These are phyloP conservation scores for Amanita subjunquillea DNA, from an alignment of 768 basidiomycete genomes.

Conservation along the genomic window DNA sequence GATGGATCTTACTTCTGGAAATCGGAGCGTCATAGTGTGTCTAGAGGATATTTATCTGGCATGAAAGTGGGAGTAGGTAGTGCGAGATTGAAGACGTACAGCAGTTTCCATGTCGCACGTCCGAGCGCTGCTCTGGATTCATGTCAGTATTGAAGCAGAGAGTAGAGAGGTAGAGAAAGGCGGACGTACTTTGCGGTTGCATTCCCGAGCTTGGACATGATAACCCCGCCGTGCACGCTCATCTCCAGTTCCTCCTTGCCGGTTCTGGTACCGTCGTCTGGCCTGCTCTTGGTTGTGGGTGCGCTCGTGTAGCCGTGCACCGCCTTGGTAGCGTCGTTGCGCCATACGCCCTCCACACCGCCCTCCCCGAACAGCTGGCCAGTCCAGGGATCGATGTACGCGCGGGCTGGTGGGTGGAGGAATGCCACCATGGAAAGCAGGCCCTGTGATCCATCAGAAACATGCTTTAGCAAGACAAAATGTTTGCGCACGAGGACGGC, in stretches of 20 bases:
- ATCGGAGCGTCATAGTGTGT: conserved; percentile 89
- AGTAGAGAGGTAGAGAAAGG: conserved; percentile 1
- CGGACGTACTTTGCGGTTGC: conserved; percentile 79
- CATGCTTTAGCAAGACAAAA: neutral
- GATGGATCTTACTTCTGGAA: conserved; percentile 68
- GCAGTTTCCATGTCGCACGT: conserved; percentile 80
- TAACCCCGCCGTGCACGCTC: conserved; percentile 54
- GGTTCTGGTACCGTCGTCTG: neutral
- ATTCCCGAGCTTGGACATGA: conserved; percentile 89
- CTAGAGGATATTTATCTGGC: conserved; percentile 22
- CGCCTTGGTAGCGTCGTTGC: neutral
- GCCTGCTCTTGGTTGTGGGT: conserved; percentile 9
- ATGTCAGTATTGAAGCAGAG: neutral
- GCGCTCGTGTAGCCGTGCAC: conserved; percentile 14
- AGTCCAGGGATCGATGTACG: conserved; percentile 67
- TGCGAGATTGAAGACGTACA: conserved; percentile 37
- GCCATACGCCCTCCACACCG: conserved; percentile 37
- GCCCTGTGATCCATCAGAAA: conserved; percentile 25
- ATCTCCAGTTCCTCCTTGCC: neutral
- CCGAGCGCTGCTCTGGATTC: conserved; percentile 71
- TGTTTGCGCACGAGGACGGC: neutral
- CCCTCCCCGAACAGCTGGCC: conserved; percentile 59
- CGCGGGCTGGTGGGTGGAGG: conserved; percentile 49
- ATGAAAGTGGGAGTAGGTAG: conserved; percentile 1
- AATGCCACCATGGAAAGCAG: conserved; percentile 48